Conservation (phyloP, 352 stramenopile genomes). For the Aphanomyces cochlioides region DNA sequence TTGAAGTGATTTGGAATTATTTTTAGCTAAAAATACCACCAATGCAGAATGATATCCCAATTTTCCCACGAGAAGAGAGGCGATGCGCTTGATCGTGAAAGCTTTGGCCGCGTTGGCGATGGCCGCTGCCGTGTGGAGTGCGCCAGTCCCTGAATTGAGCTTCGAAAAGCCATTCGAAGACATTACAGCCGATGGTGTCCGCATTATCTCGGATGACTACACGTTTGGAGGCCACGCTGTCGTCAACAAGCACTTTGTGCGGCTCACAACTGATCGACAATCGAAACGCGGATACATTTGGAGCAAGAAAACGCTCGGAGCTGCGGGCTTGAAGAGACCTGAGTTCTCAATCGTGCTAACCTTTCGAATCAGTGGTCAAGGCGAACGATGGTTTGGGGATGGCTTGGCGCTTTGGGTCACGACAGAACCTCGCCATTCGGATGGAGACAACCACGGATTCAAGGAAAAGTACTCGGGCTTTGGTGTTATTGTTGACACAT, state of each 20-base stretch:
- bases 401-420: slow-evolving; percentile 80
- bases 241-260: slow-evolving; percentile 79
- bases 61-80: no score
- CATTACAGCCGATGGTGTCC: slow-evolving; percentile 56
- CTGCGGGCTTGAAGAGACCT: slow-evolving; percentile 25
- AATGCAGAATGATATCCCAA: no score
- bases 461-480: slow-evolving; percentile 63
- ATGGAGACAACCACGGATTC: slow-evolving; percentile 80
- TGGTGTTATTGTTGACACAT: slow-evolving; percentile 81
- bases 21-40: no score
- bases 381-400: slow-evolving; percentile 69
- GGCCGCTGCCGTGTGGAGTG: slow-evolving; percentile 4
- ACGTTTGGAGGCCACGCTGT: slow-evolving; percentile 53
- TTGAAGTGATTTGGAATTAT: no score
- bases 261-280: slow-evolving; percentile 74
- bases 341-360: slow-evolving; percentile 77
- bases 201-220: slow-evolving; percentile 55
- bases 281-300: slow-evolving; percentile 73
- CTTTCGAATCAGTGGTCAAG: slow-evolving; percentile 82
- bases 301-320: slow-evolving; percentile 57
- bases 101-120: slow-evolving; percentile 15
- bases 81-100: not conserved
- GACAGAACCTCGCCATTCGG: slow-evolving; percentile 43
- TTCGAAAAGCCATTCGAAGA: slow-evolving; percentile 81
- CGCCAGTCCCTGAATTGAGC: slow-evolving; percentile 25